These are phyloP conservation scores for Solanum bulbocastanum DNA, from an alignment of 257 asterid species.

Conservation along the genomic window DNA sequence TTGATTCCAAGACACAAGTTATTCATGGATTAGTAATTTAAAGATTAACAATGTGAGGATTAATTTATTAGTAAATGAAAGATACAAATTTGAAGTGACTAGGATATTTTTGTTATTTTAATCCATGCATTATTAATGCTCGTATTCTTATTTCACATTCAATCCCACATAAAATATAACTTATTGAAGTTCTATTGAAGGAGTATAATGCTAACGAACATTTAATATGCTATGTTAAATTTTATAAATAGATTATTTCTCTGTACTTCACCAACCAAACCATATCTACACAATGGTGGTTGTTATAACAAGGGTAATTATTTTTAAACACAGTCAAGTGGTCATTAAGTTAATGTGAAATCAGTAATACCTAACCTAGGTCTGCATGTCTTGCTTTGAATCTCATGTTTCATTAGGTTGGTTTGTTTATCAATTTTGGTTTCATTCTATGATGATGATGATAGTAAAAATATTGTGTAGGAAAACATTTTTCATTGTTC, in stretches of 20 bases:
- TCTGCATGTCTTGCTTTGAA: not conserved
- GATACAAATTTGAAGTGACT: not conserved
- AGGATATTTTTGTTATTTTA: not conserved
- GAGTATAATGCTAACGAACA: not conserved
- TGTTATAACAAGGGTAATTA: not conserved
- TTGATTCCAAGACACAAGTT: not conserved
- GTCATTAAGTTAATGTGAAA: not conserved
- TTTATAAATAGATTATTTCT: not conserved
- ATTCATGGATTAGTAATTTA: not conserved
- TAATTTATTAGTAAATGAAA: not conserved
- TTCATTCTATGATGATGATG: not conserved
- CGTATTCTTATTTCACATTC: not conserved
- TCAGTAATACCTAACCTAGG: not conserved
- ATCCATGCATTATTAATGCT: not conserved
- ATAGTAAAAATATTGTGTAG: not conserved
- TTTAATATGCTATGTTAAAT: not conserved
- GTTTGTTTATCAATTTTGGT: not conserved
- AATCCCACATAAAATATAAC: not conserved
- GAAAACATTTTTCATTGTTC: not conserved
- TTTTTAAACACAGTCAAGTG: not conserved
- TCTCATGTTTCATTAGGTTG: not conserved
- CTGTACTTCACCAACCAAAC: not conserved
- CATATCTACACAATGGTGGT: not conserved
- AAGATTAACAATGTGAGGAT: not conserved
- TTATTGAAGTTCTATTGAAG: not conserved